Base-by-base conservation (phyloP, 768 basidiomycete species). In the Psilocybe cubensis region DNA sequence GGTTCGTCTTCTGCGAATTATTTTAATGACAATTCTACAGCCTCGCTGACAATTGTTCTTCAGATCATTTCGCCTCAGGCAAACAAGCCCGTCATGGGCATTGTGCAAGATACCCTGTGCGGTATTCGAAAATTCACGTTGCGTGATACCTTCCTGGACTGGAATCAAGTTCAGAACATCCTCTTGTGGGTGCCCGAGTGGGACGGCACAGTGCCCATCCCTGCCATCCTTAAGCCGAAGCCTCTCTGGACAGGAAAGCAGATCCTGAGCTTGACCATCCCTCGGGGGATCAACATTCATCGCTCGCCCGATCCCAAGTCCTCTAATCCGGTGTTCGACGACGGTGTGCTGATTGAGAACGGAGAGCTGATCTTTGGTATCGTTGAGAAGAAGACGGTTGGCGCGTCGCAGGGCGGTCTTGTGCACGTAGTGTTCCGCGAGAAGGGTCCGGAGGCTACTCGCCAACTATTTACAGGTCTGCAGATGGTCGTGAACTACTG, bases 31-130 rank as follows among this genome's bases (percentile, higher is more conserved):
- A n/a, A n/a, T n/a, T n/a, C 17, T 38, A 21, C 17, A 29, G 7
- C 17, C 3, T 17, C 23, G 8, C n/a, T 18, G 46, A 20, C 47
- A n/a, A n/a, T 18, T 8, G 25, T 46, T 12, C 29, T n/a, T 40
- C 42, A 99, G 94, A 99, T 99, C 66, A 94, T 99, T 62, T 98
- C 96, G 6, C 97, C 97, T 0, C 97, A 99, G 81, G 96, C 96
- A 49, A 99, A 98, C 79, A 98, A 98, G 74, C 96, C 96, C 17
- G 96, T 98, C 66, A 99, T 99, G 96, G 97, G 94, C 58, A 98
- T 99, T 65, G 96, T 99, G 27, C 97, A 99, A 72, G 97, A 99
- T 69, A 98, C 97, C 0, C 87, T 99, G 0, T 97, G 95, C 68
- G 97, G 97, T 67, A 88, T 98, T 52, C 89, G 97, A 55, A 98